These are phyloP conservation scores for Dipodascus albidus DNA, from an alignment of 805 yeast genomes.

Conservation along the genomic window DNA sequence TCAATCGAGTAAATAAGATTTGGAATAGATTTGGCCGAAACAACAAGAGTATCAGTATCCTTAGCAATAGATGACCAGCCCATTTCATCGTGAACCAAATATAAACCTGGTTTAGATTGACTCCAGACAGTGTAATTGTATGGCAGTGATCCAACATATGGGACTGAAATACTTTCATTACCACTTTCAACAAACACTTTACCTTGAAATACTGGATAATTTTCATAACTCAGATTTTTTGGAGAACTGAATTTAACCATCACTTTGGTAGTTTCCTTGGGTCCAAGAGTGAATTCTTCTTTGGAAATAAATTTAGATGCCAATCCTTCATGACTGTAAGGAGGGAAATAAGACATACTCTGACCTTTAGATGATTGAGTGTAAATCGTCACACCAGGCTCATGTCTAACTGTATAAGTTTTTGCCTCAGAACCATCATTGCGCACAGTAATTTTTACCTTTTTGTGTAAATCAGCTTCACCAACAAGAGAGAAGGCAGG, in stretches of 20 bases:
- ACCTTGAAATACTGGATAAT: neutral
- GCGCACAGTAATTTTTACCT: neutral
- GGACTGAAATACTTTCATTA: neutral
- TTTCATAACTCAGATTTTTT: neutral
- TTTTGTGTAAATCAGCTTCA: neutral
- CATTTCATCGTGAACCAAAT: neutral
- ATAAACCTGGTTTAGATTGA: neutral
- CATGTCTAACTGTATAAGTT: neutral
- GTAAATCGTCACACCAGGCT: neutral
- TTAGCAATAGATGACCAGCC: neutral
- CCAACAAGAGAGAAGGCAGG: neutral
- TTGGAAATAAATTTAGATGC: neutral
- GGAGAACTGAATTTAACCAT: neutral
- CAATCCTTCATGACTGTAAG: neutral
- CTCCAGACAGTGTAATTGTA: neutral
- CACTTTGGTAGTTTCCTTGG: neutral
- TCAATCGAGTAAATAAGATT: neutral
- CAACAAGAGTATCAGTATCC: neutral
- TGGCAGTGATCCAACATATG: neutral
- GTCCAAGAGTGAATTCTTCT: neutral
- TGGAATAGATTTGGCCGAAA: neutral
- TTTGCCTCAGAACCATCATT: neutral
- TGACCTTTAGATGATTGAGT: neutral
- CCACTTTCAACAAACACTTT: neutral
- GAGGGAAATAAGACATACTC: constrained; percentile 1